Base-by-base conservation (phyloP, 257 asterid genomes). In the Nemophila menziesii region DNA sequence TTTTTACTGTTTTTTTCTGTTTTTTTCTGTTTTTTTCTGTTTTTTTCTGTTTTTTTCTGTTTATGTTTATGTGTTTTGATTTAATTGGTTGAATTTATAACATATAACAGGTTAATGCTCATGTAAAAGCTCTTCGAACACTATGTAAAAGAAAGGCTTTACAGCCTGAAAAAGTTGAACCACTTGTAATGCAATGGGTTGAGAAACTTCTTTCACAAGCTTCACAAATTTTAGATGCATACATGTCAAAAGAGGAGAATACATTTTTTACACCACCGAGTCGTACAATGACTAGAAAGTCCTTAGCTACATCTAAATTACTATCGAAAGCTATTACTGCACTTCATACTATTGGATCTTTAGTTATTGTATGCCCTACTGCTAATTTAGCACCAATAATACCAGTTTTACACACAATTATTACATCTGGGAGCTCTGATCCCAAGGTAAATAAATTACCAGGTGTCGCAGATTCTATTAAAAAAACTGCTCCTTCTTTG, bases 81-180 rank as follows among this genome's bases (percentile, higher is more conserved):
- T 16, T 14, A 34, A 39, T 49, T 39, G 16, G 26, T 66, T 16
- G n/a, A n/a, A n/a, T n/a, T n/a, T n/a, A 29, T 20, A 39, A 38
- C 22, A 46, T 71, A 43, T 62, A 63, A 54, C 86, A 89, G 98
- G 98, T 89, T 48, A 78, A 77, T 70, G 98, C 98, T 44, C 98
- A 84, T 54, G 82, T 84, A 45, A 89, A 77, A 73, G 92, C 93
- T 54, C 82, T 89, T 39, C 74, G 65, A 65, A 89, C 98, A 44
- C 59, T 89, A 39, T 84, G 96, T 85, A 76, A 58, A 52, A 52
- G 74, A 49, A 80, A 89, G 74, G 82, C 98, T 54, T 44, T 54
- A 42, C 55, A 58, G 49, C 40, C 55, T 17, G 75, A 68, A 40
- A 94, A 89, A 61, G 80, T 85, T 13, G 79, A 76, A 52, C 29